phyloP scores from a whole-genome alignment of 768 basidiomycete genomes.

The Naganishia friedmannii region DNA sequence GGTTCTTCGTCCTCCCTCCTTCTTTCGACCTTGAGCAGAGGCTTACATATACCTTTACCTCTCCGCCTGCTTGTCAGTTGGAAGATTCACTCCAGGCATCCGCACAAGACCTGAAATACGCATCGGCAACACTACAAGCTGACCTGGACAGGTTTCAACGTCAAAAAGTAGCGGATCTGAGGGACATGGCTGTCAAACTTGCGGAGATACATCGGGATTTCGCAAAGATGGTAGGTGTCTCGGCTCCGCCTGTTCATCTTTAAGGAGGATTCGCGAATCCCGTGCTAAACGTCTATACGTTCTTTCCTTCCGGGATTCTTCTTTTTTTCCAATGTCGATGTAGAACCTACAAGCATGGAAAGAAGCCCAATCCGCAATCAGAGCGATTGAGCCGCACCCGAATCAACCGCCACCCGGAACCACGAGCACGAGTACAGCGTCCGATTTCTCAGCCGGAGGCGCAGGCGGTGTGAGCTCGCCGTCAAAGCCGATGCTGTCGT shows the following conservation, averaged over 20 bases:
- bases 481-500: not conserved
- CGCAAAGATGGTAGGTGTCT: constrained; percentile 79
- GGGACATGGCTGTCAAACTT: constrained; percentile 89
- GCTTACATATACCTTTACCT: no score
- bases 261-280: no score
- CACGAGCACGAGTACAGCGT: no score
- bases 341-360: constrained; percentile 98
- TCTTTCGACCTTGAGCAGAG: not conserved
- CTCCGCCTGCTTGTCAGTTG: constrained; percentile 58
- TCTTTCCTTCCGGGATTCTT: no score
- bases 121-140: constrained; percentile 91
- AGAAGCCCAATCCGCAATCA: constrained; percentile 87
- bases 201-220: constrained; percentile 88
- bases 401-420: constrained; percentile 57
- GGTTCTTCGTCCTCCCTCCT: constrained; percentile 28
- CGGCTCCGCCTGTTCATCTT: not conserved
- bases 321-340: not conserved
- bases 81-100: constrained; percentile 91
- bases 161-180: constrained; percentile 93
- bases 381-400: constrained; percentile 84
- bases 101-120: constrained; percentile 91
- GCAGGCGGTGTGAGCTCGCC: not conserved
- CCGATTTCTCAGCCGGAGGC: no score
- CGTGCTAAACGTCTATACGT: no score
- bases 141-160: constrained; percentile 97